Base-by-base conservation (phyloP, 306 rosid species). In the Vicia sativa region DNA sequence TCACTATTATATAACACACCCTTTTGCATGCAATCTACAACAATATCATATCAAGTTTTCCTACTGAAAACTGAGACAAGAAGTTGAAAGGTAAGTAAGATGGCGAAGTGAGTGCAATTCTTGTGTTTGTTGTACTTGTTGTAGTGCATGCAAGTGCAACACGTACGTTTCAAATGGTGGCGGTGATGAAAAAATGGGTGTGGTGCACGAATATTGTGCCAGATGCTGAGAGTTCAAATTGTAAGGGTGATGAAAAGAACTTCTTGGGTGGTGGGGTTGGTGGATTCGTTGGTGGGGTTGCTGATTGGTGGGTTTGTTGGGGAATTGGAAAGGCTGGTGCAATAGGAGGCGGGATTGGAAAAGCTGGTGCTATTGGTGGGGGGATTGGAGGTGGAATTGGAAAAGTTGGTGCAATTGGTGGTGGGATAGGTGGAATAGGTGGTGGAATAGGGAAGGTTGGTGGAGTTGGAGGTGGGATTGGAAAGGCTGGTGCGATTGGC, bases 231-330 rank as follows among this genome's bases (percentile, higher is more conserved):
- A 39, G 78, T 0, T 77, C 84, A 7, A 35, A 8, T 0, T 15
- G 70, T 1, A 49, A 58, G 0, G 84, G 75, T 9, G 46, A 78
- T 26, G 63, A 23, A 78, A 88, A 86, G 84, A 45, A 82, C 46
- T 78, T 81, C 38, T 8, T 87, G 26, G 77, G 62, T 16, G 97
- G 96, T 26, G 95, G 92, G 0, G 81, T 74, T 11, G 95, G 92
- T 25, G 95, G 92, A 1, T 81, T 89, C 44, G 87, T 16, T 0
- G 61, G 61, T 12, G 61, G 62, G 0, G 44, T 14, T 2, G 82
- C 70, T 0, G 78, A 8, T 67, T 9, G 82, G 81, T 10, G 80
- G 67, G 0, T 5, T n/a, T 50, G 77, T 37, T 13, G 77, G 69
- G 81, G 79, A 1, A 28, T 68, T 34, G 83, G 79, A 0, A 72